Evolutionary conservation across 441 rosid species (phyloP), one percentile per base, ranked within the genome.

Genomic region (Syzygium syzygioides): DNA sequence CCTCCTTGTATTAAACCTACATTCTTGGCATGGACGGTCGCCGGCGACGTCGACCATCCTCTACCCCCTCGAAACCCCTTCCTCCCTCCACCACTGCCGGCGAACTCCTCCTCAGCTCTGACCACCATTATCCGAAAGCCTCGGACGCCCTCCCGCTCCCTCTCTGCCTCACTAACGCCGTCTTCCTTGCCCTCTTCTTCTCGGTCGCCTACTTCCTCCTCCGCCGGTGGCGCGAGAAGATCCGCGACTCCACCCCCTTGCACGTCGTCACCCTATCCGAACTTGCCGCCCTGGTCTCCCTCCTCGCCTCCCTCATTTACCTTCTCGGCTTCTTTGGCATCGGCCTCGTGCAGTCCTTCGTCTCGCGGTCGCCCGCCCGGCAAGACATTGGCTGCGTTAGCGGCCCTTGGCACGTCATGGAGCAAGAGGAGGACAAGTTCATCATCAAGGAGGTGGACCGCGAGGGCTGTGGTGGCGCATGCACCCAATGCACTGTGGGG

Each of bases 271-370:
- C 90, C 57, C 68, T 87, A 34, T 88, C 91, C 18, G 92, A 91
- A 83, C 88, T 91, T 9, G 87, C 88, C 64, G 91, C 92, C 34
- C 20, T 91, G 32, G 50, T 87, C 56, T 88, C 90, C 84, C 60
- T 92, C 85, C 6, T 87, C 28, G 91, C 92, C 48, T 91, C 93
- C 53, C 30, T 91, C 86, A 76, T 91, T 48, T 91, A 91, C 88
- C 91, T 91, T 28, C 85, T 88, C 45, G 91, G 91, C 18, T 92
- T 92, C 92, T 90, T 92, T 20, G 93, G 93, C 87, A 90, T 92
- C 86, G 90, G 85, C 37, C 23, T 92, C 55, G 90, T 91, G 54
- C 93, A 91, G 79, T 87, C 90, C 55, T 87, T 89, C 28, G 30
- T 87, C 53, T 68, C 5, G 53, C 48, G 85, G 28, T 26, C 19